Conservation (phyloP, 2,329 filamentous ascomycete species). For the Aspergillus neotritici region DNA sequence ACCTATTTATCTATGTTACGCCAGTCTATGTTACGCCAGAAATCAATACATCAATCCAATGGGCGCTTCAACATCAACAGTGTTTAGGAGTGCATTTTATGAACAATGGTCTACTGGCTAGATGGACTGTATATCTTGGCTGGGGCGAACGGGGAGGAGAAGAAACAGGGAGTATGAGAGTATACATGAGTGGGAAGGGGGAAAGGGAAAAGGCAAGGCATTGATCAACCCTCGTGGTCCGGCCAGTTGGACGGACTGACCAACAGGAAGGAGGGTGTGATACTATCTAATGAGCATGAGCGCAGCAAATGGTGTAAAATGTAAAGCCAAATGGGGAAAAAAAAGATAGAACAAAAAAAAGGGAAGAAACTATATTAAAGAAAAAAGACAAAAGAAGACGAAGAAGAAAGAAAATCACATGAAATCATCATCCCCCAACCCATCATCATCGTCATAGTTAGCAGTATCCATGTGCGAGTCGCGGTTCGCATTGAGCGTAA, state of each 20-base stretch:
- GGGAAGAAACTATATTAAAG: slow-evolving; percentile 5
- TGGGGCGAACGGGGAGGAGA: neutral
- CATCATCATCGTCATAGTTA: slow-evolving; percentile 76
- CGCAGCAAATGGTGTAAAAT: neutral
- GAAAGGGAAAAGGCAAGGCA: neutral
- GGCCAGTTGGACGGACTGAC: no score
- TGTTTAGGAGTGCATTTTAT: no score
- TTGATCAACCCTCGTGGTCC: no score
- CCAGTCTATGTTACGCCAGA: no score
- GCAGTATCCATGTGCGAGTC: slow-evolving; percentile 57
- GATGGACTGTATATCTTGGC: no score
- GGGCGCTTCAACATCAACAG: no score
- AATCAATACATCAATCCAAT: no score
- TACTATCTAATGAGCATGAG: no score
- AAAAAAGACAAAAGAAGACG: slow-evolving; percentile 5
- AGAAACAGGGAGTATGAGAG: no score
- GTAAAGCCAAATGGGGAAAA: slow-evolving; percentile 3
- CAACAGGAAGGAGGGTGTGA: no score
- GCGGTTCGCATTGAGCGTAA: slow-evolving; percentile 63
- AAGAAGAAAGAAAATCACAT: slow-evolving; percentile 34
- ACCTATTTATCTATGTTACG: no score
- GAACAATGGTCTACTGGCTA: no score
- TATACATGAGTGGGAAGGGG: neutral
- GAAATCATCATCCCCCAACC: slow-evolving; percentile 60
- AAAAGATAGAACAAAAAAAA: slow-evolving; percentile 7